Evolutionary conservation across 768 basidiomycete genomes (phyloP), one percentile per base, ranked within the genome.

Genomic region (Psilocybe cyanescens): DNA sequence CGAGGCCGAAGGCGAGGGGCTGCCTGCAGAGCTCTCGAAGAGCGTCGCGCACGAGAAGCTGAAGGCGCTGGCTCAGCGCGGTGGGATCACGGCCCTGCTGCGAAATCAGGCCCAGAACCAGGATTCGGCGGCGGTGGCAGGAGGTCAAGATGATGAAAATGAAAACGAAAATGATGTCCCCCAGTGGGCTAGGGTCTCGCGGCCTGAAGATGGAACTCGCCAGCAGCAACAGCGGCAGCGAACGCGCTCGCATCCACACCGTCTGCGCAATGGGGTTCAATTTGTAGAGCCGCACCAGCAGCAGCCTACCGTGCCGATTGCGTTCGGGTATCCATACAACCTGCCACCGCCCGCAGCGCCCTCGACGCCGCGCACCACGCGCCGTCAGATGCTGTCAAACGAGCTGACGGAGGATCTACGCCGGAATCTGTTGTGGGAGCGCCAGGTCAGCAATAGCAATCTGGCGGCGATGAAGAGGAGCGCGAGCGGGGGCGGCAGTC

Each of bases 341-440:
- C 81, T 94, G 28, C 92, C 92, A 0, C 79, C 83, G 3, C 77
- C 84, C 33, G 76, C 81, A 0, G 77, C 84, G 16, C 91, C 92
- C 2, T 89, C 90, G 65, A 93, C 92, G 0, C 95, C 95, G 0
- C 86, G 91, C 37, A 94, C 95, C 46, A 95, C 93, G 2, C 83
- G 95, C 2, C 81, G 92, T 53, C 82, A 85, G 65, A 96, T 96
- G 92, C 80, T 96, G 49, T 81, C 87, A 58, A 90, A 88, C 3
- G 95, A 97, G 74, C 79, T 97, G 70, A 89, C 90, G 33, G 95
- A 97, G 75, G 90, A 88, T 60, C 75, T 97, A 63, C 80, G 95
- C 19, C 79, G 90, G 49, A 91, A 95, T 67, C 71, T 95, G 59
- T 75, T 95, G 4, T 94, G 92, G 92, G 91, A 89, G 66, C 81